Evolutionary conservation across 371 early-diverging fungal species (phyloP).

Genomic region (Actinomucor elegans): DNA sequence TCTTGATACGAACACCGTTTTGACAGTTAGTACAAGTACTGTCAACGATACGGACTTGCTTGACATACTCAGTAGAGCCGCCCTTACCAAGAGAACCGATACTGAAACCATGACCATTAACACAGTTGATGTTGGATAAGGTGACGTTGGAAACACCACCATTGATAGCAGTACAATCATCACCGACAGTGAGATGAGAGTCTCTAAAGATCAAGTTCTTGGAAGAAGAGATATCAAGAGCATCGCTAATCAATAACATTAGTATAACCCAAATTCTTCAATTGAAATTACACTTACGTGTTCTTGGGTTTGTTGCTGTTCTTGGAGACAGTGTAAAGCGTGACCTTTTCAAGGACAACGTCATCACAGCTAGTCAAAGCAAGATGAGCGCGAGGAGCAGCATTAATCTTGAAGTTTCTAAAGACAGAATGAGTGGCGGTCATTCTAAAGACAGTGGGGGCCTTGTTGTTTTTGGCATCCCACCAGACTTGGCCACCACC

Average conservation of each 20-base stretch:
- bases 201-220: constrained; percentile 22
- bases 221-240: constrained; percentile 31
- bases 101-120: constrained; percentile 33
- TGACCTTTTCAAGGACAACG: constrained; percentile 24
- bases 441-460: constrained; percentile 34
- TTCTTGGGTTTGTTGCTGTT: constrained; percentile 25
- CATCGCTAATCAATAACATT: constrained; percentile 10
- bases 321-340: constrained; percentile 26
- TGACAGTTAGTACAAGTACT: constrained; percentile 33
- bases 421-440: constrained; percentile 33
- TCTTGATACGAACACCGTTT: constrained; percentile 40
- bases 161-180: constrained; percentile 40
- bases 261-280: background rate
- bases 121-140: constrained; percentile 25
- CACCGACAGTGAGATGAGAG: constrained; percentile 26
- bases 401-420: constrained; percentile 28
- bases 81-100: constrained; percentile 37
- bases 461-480: constrained; percentile 32
- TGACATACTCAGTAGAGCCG: constrained; percentile 20
- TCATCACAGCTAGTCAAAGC: constrained; percentile 28
- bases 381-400: constrained; percentile 34
- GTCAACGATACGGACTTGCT: constrained; percentile 19
- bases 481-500: constrained; percentile 40
- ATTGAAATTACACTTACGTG: constrained; percentile 11
- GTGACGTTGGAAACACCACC: constrained; percentile 27